Percentiles rank a stretch among this genome's conserved stretches.
These are phyloP conservation scores for Coniochaeta prunicola DNA, from an alignment of 2,329 filamentous ascomycete genomes.

Conservation along the genomic window DNA sequence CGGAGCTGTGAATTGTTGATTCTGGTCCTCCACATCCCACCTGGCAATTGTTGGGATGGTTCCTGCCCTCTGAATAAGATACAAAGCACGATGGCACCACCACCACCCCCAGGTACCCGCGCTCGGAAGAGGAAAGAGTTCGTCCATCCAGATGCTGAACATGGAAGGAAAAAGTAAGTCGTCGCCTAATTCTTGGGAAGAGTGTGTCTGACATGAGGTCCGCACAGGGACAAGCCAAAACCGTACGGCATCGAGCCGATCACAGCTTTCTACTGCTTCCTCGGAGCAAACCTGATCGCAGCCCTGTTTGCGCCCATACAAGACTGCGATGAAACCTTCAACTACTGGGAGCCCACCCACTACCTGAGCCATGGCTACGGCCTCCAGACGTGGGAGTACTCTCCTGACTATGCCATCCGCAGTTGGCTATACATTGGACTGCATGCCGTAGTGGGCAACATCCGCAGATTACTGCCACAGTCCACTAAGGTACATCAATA, in stretches of 20 bases:
- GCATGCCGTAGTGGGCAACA: slow-evolving; percentile 65
- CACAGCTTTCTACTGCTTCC: slow-evolving; percentile 72
- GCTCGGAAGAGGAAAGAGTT: slow-evolving; percentile 23
- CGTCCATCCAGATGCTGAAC: slow-evolving; percentile 39
- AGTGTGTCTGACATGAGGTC: slow-evolving; percentile 22
- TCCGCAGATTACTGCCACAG: slow-evolving; percentile 56
- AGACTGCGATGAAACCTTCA: slow-evolving; percentile 98
- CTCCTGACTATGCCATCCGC: slow-evolving; percentile 86
- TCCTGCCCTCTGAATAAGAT: neutral
- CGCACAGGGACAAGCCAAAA: slow-evolving; percentile 32
- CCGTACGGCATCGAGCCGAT: slow-evolving; percentile 63
- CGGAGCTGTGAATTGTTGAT: neutral
- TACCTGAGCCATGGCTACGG: slow-evolving; percentile 91
- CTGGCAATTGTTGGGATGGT: neutral
- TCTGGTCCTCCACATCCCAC: neutral
- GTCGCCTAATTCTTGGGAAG: too few relatives aligned
- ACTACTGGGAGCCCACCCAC: slow-evolving; percentile 97
- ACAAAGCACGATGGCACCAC: neutral
- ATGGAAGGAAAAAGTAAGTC: slow-evolving; percentile 44
- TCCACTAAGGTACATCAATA: slow-evolving; percentile 43
- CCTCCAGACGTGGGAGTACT: slow-evolving; percentile 98
- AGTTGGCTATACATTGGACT: slow-evolving; percentile 87
- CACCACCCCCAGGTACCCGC: neutral
- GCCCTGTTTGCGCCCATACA: slow-evolving; percentile 85
- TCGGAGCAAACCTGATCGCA: slow-evolving; percentile 65